Base-by-base conservation (phyloP, 2,329 filamentous ascomycete species). In the Trichoderma sp. region DNA sequence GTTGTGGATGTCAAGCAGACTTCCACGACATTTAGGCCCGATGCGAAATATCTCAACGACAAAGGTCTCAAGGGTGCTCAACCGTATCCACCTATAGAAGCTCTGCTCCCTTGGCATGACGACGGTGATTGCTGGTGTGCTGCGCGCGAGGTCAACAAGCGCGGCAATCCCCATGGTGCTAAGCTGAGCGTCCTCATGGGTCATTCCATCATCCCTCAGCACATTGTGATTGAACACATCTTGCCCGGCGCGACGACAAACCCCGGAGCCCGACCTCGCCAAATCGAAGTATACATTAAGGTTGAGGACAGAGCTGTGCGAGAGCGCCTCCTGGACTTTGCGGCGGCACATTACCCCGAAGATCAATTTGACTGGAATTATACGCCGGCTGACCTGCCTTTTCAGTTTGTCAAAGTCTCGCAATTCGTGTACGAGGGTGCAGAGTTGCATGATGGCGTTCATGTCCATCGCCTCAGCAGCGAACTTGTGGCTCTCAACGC, bases 121-220 rank as follows among this genome's bases (percentile, higher is more conserved):
- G 86, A 91, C 40, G 92, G 92, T 24, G 92, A 98, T 71, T 96
- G 93, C 79, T 98, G 93, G 92, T 98, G 95, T 78, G 89, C 91
- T 5, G 85, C 83, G 0, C 76, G 75, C 4, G 80, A 81, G 0
- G 72, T 76, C 13, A 80, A 84, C 60, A 77, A 77, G 16, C 80
- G 81, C 19, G 79, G 79, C 13, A 76, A 77, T 19, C 83, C 84
- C 8, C 84, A 85, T 60, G 87, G 88, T 47, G 88, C 89, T 2
- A 87, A 88, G 65, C 81, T 98, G 19, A 87, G 86, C 10, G 87
- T 96, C 21, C 79, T 88, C 52, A 84, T 90, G 21, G 83, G 85
- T 40, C 79, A 85, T 40, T 77, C 80, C 6, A 84, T 94, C 68
- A 83, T 90, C 35, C 91, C 92, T 0, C 87, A 90, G 73, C 86